These are phyloP conservation scores for Curvularia spicifera DNA, from an alignment of 2,329 filamentous ascomycete species.

Conservation along the genomic window DNA sequence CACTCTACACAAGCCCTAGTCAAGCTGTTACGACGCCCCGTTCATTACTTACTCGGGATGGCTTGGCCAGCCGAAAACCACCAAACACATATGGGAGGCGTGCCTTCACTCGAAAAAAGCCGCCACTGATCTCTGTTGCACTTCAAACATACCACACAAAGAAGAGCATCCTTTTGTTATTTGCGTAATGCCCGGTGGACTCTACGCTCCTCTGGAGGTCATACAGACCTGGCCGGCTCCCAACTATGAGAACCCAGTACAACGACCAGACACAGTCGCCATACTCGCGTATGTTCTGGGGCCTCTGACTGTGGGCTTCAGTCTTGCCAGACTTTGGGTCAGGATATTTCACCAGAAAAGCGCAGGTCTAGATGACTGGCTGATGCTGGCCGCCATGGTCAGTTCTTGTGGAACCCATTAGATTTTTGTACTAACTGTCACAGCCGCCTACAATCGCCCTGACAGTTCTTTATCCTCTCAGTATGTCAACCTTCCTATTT, in stretches of 20 bases:
- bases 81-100: constrained; percentile 30
- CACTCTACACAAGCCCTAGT: constrained; percentile 11
- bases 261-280: constrained; percentile 27
- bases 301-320: constrained; percentile 30
- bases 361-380: constrained; percentile 40
- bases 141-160: not conserved
- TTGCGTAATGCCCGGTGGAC: constrained; percentile 39
- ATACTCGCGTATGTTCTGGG: constrained; percentile 32
- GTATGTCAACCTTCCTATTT: constrained; percentile 9
- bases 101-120: constrained; percentile 15
- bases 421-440: constrained; percentile 10
- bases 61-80: constrained; percentile 13
- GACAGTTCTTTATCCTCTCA: constrained; percentile 31
- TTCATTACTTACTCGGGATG: constrained; percentile 6
- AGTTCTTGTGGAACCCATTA: not conserved
- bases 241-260: constrained; percentile 33
- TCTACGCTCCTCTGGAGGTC: constrained; percentile 37
- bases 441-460: constrained; percentile 29
- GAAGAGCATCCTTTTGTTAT: not conserved
- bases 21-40: constrained; percentile 11
- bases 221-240: constrained; percentile 33
- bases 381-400: constrained; percentile 37
- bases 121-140: constrained; percentile 1
- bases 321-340: constrained; percentile 39
- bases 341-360: constrained; percentile 35